These are phyloP conservation scores for Penicillium concentricum DNA, from an alignment of 2,329 filamentous ascomycete genomes.

Conservation along the genomic window DNA sequence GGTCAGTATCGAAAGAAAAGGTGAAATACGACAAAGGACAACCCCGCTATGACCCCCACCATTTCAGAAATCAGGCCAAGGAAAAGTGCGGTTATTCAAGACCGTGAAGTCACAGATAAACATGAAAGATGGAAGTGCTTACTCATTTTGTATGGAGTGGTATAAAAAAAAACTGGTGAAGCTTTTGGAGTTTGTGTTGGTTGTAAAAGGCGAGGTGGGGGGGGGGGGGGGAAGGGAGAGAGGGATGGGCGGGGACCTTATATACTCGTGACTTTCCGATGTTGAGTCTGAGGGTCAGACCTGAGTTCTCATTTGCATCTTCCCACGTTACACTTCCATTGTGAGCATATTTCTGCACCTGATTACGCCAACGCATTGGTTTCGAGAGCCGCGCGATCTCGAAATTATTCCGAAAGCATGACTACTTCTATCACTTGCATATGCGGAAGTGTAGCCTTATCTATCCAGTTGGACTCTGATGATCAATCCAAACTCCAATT, in stretches of 20 bases:
- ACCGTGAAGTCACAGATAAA: background rate
- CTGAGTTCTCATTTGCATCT: background rate
- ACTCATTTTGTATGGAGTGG: constrained; percentile 25
- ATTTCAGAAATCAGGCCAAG: constrained; percentile 5
- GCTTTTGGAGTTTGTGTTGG: constrained; percentile 2
- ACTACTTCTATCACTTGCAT: constrained; percentile 29
- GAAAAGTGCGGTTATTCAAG: background rate
- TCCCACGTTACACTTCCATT: background rate
- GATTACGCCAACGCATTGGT: constrained; percentile 17
- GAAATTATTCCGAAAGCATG: constrained; percentile 6
- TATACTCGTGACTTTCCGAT: constrained; percentile 26
- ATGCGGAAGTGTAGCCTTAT: constrained; percentile 26
- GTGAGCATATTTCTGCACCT: constrained; percentile 29
- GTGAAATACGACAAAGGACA: constrained; percentile 3
- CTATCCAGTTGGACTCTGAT: constrained; percentile 24
- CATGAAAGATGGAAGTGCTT: constrained; percentile 7
- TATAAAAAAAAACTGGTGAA: constrained; percentile 2
- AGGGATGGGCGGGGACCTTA: constrained; percentile 19
- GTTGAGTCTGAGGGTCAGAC: background rate
- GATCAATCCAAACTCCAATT: constrained; percentile 34
- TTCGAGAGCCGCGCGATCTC: background rate
- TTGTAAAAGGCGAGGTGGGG: constrained; percentile 6
- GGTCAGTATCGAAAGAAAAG: constrained; percentile 11
- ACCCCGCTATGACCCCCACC: constrained; percentile 26
- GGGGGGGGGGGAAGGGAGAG: constrained; percentile 1